These are phyloP conservation scores for Hysterangium stoloniferum DNA, from an alignment of 768 basidiomycete species.

Conservation along the genomic window DNA sequence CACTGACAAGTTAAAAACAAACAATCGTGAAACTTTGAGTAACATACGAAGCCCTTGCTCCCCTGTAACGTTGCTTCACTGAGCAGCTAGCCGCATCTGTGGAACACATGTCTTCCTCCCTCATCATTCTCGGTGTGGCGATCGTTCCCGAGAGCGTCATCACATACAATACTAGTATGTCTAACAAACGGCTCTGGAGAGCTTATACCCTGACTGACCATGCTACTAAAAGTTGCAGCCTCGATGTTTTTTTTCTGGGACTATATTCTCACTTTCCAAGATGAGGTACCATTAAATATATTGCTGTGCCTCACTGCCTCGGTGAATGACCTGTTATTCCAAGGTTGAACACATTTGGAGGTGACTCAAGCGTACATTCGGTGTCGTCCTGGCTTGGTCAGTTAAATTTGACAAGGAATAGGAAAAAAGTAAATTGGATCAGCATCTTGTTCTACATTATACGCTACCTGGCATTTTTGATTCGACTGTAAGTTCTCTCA, in stretches of 20 bases:
- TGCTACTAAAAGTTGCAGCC: neutral
- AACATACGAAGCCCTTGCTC: no score
- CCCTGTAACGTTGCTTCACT: no score
- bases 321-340: neutral
- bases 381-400: neutral
- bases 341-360: conserved; percentile 6
- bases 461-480: conserved; percentile 5
- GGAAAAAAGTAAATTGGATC: neutral
- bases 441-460: conserved; percentile 5
- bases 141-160: conserved; percentile 5
- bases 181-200: no score
- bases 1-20: no score
- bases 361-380: no score
- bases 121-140: neutral
- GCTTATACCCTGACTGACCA: no score
- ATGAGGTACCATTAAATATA: conserved; percentile 6
- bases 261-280: conserved; percentile 2
- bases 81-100: neutral
- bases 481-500: conserved; percentile 5
- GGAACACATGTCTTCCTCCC: neutral
- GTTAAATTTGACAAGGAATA: neutral
- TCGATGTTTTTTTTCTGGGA: conserved; percentile 9
- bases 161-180: conserved; percentile 7
- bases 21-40: no score
- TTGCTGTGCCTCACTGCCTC: neutral